These are phyloP conservation scores for Mimosa pudica DNA, from an alignment of 306 rosid species.

Conservation along the genomic window DNA sequence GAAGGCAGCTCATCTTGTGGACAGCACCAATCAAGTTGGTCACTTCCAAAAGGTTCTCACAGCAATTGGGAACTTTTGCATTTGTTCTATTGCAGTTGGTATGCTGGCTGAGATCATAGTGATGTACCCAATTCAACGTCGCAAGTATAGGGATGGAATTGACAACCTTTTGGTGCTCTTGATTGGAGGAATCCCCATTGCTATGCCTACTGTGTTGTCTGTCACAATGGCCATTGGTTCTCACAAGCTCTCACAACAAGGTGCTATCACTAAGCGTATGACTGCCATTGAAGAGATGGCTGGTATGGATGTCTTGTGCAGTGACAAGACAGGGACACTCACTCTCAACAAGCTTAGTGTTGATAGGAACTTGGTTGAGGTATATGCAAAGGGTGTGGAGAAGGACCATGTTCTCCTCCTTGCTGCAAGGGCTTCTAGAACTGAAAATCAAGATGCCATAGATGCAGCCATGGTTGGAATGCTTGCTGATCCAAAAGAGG, in stretches of 20 bases:
- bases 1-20: slow-evolving; percentile 98
- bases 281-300: slow-evolving; percentile 99
- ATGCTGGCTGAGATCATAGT: slow-evolving; percentile 86
- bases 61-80: slow-evolving; percentile 95
- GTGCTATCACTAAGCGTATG: slow-evolving; percentile 98
- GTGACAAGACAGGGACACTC: slow-evolving; percentile 97
- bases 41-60: slow-evolving; percentile 96
- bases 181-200: slow-evolving; percentile 99
- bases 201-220: slow-evolving; percentile 98
- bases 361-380: slow-evolving; percentile 86
- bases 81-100: slow-evolving; percentile 91
- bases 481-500: slow-evolving; percentile 99
- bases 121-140: slow-evolving; percentile 95
- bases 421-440: slow-evolving; percentile 94
- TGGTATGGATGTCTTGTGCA: slow-evolving; percentile 99
- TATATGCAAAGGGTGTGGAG: slow-evolving; percentile 76
- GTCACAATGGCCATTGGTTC: slow-evolving; percentile 99
- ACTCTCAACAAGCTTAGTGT: slow-evolving; percentile 96
- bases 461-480: slow-evolving; percentile 97
- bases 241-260: slow-evolving; percentile 94
- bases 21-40: slow-evolving; percentile 98
- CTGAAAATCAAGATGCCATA: slow-evolving; percentile 96
- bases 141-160: slow-evolving; percentile 82
- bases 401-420: slow-evolving; percentile 80
- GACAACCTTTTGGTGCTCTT: slow-evolving; percentile 95